Evolutionary conservation across 768 basidiomycete species (phyloP), one percentile per base, ranked within the genome.

Genomic region (Psilocybe subaeruginosa): DNA sequence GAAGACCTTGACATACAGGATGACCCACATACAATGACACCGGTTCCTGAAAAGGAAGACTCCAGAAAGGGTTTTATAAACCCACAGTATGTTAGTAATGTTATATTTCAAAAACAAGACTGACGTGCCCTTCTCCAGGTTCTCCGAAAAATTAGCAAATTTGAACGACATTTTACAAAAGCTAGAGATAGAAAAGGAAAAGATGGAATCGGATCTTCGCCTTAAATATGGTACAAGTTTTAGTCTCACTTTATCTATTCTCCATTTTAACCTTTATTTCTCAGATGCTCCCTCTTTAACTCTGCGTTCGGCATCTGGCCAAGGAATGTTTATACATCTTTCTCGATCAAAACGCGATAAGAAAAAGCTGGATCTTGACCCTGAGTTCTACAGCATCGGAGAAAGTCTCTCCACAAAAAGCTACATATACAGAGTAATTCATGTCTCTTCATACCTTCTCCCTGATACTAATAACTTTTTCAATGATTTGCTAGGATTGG

Each of bases 241-340:
- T 30, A 43, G 5, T 29, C 37, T 8, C 8, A 17, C 50, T 23
- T 49, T 4, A 12, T 30, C 39, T n/a, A 16, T 30, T 35, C 31
- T 48, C 33, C 31, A 17, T 43, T 30, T 37, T 45, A 31, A 55
- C 61, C 47, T 50, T 8, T 54, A 11, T 16, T 43, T 43, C 14
- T 4, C n/a, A 94, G 92, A 77, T 73, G 83, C 87, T 1, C 85
- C 89, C 23, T 92, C 92, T 11, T 69, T 94, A 62, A 87, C 90
- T 11, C 78, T 95, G 48, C 86, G 91, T 41, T 83, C 85, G 27
- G 88, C 83, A 0, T 81, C 86, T 16, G 80, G 81, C 8, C 85
- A 87, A 47, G 93, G 93, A 4, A 84, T 88, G 80, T 89, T 91
- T 70, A 82, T 93, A 45, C 92, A 93, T 64, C 74, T 94, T 29